These are phyloP conservation scores for Penicillium argentinense DNA, from an alignment of 495 filamentous ascomycete species.

Conservation along the genomic window DNA sequence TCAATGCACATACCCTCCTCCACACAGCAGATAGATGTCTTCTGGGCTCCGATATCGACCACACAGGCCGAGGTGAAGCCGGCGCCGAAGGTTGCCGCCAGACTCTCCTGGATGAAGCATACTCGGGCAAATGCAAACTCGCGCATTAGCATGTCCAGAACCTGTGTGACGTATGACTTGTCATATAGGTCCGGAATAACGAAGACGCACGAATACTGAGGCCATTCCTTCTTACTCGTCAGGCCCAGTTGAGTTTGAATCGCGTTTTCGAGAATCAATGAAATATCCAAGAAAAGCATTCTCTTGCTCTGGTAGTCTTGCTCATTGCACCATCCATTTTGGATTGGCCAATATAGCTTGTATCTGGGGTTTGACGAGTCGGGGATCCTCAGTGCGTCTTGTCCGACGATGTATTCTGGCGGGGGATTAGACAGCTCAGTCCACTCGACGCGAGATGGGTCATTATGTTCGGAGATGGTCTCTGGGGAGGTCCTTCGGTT, in stretches of 20 bases:
- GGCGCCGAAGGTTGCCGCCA: conserved; percentile 93
- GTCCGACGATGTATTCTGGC: conserved; percentile 75
- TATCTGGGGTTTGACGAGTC: conserved; percentile 88
- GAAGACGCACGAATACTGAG: conserved; percentile 89
- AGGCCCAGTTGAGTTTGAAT: conserved; percentile 80
- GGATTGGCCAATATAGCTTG: conserved; percentile 88
- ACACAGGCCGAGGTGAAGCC: conserved; percentile 91
- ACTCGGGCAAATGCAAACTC: conserved; percentile 85
- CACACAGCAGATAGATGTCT: conserved; percentile 96
- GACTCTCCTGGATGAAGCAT: conserved; percentile 92
- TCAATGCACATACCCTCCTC: conserved; percentile 95
- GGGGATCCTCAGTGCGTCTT: conserved; percentile 78
- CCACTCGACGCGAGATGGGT: conserved; percentile 90
- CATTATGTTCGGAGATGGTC: conserved; percentile 88
- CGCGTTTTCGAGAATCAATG: conserved; percentile 80
- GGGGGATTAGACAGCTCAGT: conserved; percentile 73
- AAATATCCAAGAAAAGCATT: conserved; percentile 79
- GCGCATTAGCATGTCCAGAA: conserved; percentile 80
- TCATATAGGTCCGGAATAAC: conserved; percentile 97
- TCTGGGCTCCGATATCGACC: conserved; percentile 95
- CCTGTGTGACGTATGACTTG: conserved; percentile 80
- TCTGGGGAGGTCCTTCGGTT: conserved; percentile 81
- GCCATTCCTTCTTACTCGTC: conserved; percentile 74
- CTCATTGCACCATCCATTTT: conserved; percentile 85
- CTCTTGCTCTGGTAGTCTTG: conserved; percentile 76